Base-by-base conservation (phyloP, 805 yeast genomes). In the Yamadazyma nakazawae region DNA sequence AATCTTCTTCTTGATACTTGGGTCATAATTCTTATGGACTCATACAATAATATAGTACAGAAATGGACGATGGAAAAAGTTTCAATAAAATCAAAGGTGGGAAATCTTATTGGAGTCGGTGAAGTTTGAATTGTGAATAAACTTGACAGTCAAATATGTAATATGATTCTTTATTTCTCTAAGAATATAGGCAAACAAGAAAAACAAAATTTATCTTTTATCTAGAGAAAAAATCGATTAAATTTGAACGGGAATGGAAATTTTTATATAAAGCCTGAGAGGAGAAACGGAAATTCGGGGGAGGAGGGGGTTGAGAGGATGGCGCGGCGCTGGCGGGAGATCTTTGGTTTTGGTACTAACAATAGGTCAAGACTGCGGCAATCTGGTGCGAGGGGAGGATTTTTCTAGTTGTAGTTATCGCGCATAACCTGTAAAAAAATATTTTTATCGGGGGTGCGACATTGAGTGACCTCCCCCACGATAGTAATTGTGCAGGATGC, bases 1-100 rank as follows among this genome's bases (percentile, higher is more conserved):
- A 57, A 52, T 37, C 57, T 51, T 46, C 57, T 55, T 49, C 50
- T 55, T 10, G 47, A 28, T 11, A 34, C 43, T 41, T 46, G 49
- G 43, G 49, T 37, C 49, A 46, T 46, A 17, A 4, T 21, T 21
- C 39, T 24, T 36, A 34, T 41, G 17, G 32, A 25, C 37, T 41
- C 32, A 28, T 28, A 12, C 32, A 28, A 28, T 28, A 12, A 28
- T 28, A 13, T 28, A 28, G 9, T 28, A 13, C 32, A 28, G 32
- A 28, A 28, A 28, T 28, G 32, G 32, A 9, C 32, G 32, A 28
- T 5, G 32, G 3, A 28, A 28, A 28, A 28, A 28, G n/a, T 12
- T 28, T 28, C 32, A 28, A 13, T 28, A 13, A 13, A 13, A 28
- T 28, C 12, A 28, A 28, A 10, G 32, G 32, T 28, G 7, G 24